Percentiles rank a stretch among this genome's conserved stretches.
phyloP scores from a whole-genome alignment of 2,329 filamentous ascomycete genomes.

The Tricladium varicosporioides region DNA sequence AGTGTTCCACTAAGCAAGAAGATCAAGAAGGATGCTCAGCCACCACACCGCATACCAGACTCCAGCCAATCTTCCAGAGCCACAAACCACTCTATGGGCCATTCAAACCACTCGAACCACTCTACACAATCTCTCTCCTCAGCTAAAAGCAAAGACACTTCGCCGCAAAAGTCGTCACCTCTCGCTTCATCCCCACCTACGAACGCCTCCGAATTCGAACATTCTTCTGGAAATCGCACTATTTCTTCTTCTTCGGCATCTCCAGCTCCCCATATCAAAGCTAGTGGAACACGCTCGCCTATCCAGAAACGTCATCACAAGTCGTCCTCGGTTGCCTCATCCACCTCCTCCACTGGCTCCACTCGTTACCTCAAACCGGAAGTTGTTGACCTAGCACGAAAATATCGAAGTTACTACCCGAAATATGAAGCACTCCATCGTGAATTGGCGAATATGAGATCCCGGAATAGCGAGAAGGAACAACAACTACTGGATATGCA shows the following conservation, averaged over 20 bases:
- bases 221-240: constrained; percentile 31
- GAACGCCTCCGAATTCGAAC: constrained; percentile 61
- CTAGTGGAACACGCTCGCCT: constrained; percentile 27
- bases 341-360: constrained; percentile 24
- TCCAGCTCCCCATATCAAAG: constrained; percentile 15
- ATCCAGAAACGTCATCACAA: constrained; percentile 34
- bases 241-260: constrained; percentile 31
- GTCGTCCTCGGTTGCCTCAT: constrained; percentile 31
- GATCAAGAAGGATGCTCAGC: constrained; percentile 28
- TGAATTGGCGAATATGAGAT: constrained; percentile 46
- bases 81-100: constrained; percentile 38
- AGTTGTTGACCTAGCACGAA: constrained; percentile 51
- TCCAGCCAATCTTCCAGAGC: constrained; percentile 46
- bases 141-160: constrained; percentile 46
- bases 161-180: constrained; percentile 62
- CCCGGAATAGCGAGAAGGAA: constrained; percentile 52
- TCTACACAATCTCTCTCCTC: constrained; percentile 40
- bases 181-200: constrained; percentile 64
- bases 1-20: constrained; percentile 33
- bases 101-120: constrained; percentile 39
- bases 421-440: constrained; percentile 56
- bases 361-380: constrained; percentile 43
- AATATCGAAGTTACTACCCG: constrained; percentile 55
- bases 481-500: constrained; percentile 53
- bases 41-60: constrained; percentile 38